phyloP scores from a whole-genome alignment of 192 early-diverging fungal species.

The Backusella australiensis region DNA sequence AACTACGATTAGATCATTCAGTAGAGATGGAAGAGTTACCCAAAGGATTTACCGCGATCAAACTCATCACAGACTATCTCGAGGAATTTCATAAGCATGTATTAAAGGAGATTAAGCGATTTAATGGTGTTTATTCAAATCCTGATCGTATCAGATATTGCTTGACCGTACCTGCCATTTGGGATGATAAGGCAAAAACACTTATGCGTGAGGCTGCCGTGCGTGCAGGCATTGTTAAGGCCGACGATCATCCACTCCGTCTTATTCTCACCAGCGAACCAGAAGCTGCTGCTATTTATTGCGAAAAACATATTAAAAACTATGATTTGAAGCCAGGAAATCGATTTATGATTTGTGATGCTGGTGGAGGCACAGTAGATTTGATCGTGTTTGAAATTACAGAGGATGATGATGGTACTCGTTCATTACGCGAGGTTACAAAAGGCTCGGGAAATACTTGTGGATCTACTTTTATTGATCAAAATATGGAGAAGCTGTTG shows the following conservation, averaged over 20 bases:
- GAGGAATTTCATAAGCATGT: slow-evolving; percentile 42
- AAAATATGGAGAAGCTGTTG: slow-evolving; percentile 35
- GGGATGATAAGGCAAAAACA: slow-evolving; percentile 46
- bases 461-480: slow-evolving; percentile 45
- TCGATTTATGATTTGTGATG: slow-evolving; percentile 48
- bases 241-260: slow-evolving; percentile 40
- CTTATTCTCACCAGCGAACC: slow-evolving; percentile 37
- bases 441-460: slow-evolving; percentile 42
- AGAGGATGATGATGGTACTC: slow-evolving; percentile 16
- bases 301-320: slow-evolving; percentile 41
- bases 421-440: slow-evolving; percentile 39
- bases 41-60: neutral
- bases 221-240: slow-evolving; percentile 42
- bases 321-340: slow-evolving; percentile 39
- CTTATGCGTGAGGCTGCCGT: slow-evolving; percentile 47
- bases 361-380: slow-evolving; percentile 49
- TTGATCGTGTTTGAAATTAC: slow-evolving; percentile 43
- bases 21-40: neutral
- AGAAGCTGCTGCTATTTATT: slow-evolving; percentile 48
- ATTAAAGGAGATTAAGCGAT: slow-evolving; percentile 32
- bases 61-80: slow-evolving; percentile 39
- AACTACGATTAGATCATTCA: neutral
- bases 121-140: slow-evolving; percentile 34
- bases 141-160: slow-evolving; percentile 40
- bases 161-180: slow-evolving; percentile 51